These are phyloP conservation scores for Alternaria angustiovoidea DNA, from an alignment of 2,329 filamentous ascomycete genomes.

Conservation along the genomic window DNA sequence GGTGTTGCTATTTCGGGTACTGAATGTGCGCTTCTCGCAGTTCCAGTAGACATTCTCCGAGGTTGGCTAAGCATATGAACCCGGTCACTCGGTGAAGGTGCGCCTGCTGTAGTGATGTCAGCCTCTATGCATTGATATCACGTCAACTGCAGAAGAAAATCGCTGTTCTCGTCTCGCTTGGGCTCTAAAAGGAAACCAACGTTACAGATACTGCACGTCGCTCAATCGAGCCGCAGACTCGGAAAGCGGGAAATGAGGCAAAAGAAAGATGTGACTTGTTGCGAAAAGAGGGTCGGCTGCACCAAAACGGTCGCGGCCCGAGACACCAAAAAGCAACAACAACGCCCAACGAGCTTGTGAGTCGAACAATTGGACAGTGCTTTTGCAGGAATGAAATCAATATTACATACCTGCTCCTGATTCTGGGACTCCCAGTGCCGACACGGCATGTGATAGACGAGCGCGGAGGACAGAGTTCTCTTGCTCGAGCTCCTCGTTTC, in stretches of 20 bases:
- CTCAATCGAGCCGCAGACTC: slow-evolving; percentile 29
- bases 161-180: slow-evolving; percentile 19
- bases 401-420: slow-evolving; percentile 49
- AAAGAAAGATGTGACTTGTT: slow-evolving; percentile 18
- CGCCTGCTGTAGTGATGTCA: slow-evolving; percentile 35
- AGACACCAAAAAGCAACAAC: slow-evolving; percentile 40
- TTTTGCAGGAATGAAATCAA: slow-evolving; percentile 21
- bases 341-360: slow-evolving; percentile 15
- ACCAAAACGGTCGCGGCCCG: slow-evolving; percentile 37
- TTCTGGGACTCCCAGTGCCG: slow-evolving; percentile 48
- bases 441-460: slow-evolving; percentile 57
- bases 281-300: slow-evolving; percentile 33
- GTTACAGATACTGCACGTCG: slow-evolving; percentile 40
- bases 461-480: slow-evolving; percentile 63
- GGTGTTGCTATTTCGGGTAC: slow-evolving; percentile 48
- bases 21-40: slow-evolving; percentile 49
- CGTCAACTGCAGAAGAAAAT: slow-evolving; percentile 20
- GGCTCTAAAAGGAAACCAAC: slow-evolving; percentile 11
- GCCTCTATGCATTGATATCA: slow-evolving; percentile 30
- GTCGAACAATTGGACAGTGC: slow-evolving; percentile 40
- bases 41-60: slow-evolving; percentile 48
- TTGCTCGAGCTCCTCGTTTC: slow-evolving; percentile 63
- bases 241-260: slow-evolving; percentile 19
- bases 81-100: slow-evolving; percentile 50
- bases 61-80: slow-evolving; percentile 51